Evolutionary conservation across 2,329 filamentous ascomycete genomes (phyloP), one percentile per base, ranked within the genome.

Genomic region (Aspergillus costaricaensis): DNA sequence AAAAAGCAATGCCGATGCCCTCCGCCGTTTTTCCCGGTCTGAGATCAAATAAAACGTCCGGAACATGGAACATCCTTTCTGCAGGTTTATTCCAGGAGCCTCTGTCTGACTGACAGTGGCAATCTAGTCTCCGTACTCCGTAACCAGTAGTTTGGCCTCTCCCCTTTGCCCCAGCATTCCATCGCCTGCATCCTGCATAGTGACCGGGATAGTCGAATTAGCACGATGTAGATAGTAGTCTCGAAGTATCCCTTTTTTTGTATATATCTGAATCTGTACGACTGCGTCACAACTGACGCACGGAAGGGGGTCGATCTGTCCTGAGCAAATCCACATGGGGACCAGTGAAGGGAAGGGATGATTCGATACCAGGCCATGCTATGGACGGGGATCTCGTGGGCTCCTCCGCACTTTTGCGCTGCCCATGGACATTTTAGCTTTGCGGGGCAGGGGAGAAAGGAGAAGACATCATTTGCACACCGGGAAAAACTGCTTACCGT

Each of bases 361-460:
- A 43, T 36, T 36, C 12, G 25, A 47, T 30, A 41, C 32, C 38
- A 30, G 23, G 21, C 12, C 51, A 25, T 48, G 15, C n/a, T 54
- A 32, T 50, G 12, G 23, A 36, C 58, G 44, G 55, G 58, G 43
- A 55, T 47, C 53, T 47, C 53, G 14, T 36, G 36, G 52, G 52
- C 25, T 55, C 43, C 55, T 58, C 55, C 55, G n/a, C 55, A 58
- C 47, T 36, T 32, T 36, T 58, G 17, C 25, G n/a, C 47, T 50
- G 47, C 25, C 25, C 25, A n/a, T 44, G 47, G 44, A 55, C 25
- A n/a, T 44, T 55, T 55, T 55, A 55, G 41, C 39, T 59, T 59
- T 59, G 58, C 58, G 58, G 58, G 58, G 58, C 36, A 59, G 53
- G 25, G 32, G 32, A 39, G 51, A 36, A 44, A 44, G 41, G 25